Evolutionary conservation across 129 eudicot species (phyloP).

Genomic region (Artemisia annua): DNA sequence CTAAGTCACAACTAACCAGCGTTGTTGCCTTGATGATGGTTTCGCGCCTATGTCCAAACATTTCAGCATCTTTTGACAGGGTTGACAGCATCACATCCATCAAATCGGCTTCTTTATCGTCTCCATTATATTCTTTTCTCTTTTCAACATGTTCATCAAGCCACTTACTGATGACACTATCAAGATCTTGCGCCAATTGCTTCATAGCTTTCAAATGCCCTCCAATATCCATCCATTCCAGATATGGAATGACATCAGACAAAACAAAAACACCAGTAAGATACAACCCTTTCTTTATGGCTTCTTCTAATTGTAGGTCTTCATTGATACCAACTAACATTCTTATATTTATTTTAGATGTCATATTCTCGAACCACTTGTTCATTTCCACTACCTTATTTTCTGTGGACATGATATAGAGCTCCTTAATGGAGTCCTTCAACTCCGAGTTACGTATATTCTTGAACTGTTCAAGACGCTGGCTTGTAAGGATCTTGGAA

Average conservation of each 20-base stretch:
- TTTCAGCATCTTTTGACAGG: neutral
- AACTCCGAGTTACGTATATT: too few relatives aligned
- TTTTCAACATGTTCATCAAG: neutral
- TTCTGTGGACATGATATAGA: too few relatives aligned
- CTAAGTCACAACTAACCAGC: too few relatives aligned
- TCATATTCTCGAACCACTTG: constrained; percentile 39
- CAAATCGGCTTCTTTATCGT: constrained; percentile 33
- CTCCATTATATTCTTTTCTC: neutral
- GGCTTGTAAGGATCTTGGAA: too few relatives aligned
- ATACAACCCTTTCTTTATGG: constrained; percentile 39
- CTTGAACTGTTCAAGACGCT: too few relatives aligned
- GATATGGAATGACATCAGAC: constrained; percentile 47
- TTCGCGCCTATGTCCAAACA: too few relatives aligned
- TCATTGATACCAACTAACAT: constrained; percentile 37
- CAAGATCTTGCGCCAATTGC: constrained; percentile 32
- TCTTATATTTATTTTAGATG: constrained; percentile 33
- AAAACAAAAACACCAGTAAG: constrained; percentile 47
- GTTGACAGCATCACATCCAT: constrained; percentile 47
- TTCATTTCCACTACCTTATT: neutral
- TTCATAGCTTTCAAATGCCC: constrained; percentile 51
- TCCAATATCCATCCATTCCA: constrained; percentile 64
- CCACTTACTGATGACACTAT: neutral
- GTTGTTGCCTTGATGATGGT: too few relatives aligned
- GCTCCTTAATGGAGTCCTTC: too few relatives aligned
- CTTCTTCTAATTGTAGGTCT: constrained; percentile 28